Percentiles rank a stretch among this genome's conserved stretches.
Conservation (phyloP, 495 filamentous ascomycete genomes). For the Aspergillus mulundensis region DNA sequence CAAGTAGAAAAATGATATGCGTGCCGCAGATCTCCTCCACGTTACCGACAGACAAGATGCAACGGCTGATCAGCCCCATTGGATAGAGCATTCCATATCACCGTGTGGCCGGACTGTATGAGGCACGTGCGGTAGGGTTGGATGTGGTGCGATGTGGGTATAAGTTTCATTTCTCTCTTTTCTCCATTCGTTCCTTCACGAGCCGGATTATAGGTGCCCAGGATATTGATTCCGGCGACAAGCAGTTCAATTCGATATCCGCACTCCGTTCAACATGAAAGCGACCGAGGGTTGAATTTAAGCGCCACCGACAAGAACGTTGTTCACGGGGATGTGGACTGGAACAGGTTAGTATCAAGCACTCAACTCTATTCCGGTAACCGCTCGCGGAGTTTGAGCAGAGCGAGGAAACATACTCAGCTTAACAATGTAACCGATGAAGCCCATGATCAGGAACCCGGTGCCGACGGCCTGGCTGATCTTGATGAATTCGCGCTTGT, state of each 20-base stretch:
- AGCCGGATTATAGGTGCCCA: neutral
- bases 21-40: neutral
- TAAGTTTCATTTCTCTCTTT: neutral
- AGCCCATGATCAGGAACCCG: conserved; percentile 80
- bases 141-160: conserved; percentile 1
- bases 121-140: neutral
- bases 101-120: neutral
- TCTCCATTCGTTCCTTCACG: neutral
- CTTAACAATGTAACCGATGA: conserved; percentile 90
- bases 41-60: too few species aligned
- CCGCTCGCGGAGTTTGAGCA: neutral
- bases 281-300: conserved; percentile 28
- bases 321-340: conserved; percentile 84
- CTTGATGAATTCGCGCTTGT: conserved; percentile 86
- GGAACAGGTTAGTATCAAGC: neutral
- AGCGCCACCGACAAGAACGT: conserved; percentile 71
- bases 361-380: neutral
- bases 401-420: conserved; percentile 57
- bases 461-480: conserved; percentile 95
- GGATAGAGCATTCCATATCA: neutral
- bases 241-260: neutral
- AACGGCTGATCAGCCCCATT: neutral
- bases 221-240: neutral
- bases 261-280: neutral
- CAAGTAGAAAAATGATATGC: conserved; percentile 1